Evolutionary conservation across 1,284 basidiomycete genomes (phyloP), one percentile per base, ranked within the genome.

Genomic region (Papiliotrema laurentii): DNA sequence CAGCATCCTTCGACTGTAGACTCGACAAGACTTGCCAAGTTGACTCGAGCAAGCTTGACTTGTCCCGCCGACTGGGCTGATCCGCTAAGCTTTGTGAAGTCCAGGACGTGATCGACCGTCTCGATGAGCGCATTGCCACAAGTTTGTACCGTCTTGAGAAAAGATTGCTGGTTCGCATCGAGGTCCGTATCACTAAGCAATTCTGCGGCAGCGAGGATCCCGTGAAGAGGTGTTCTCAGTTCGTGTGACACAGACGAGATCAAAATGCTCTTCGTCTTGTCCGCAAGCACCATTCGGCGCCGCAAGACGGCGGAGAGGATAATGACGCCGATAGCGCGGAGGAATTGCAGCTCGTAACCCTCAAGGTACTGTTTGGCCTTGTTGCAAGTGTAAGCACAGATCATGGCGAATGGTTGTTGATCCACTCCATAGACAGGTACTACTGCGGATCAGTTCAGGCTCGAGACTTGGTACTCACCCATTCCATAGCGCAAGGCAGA

Each of bases 71-170:
- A 27, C 11, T 38, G 35, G 3, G 46, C 34, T 56, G 86, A 86
- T n/a, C 91, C 90, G 63, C 87, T 92, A 19, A 96, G 79, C 69
- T 97, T 97, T 30, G 92, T 96, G 67, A 94, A 97, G 71, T 97
- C 93, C 31, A 97, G 78, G 5, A 97, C 93, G 63, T 97, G 93
- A 66, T 97, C 96, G 50, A 97, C 92, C 0, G 78, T 76, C 58
- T 79, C 78, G 45, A 78, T 74, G 24, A 79, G 64, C 30, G 75
- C 75, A 45, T 76, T 76, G 14, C 76, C 77, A 50, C 73, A 74
- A 0, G 70, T 72, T 36, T 73, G 67, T 4, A 76, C 69, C 1
- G 77, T 79, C 36, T 76, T 85, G 47, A 97, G 75, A 74, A 93
- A 96, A 0, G 91, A 90, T 3, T 78, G 73, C 69, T 97, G 93